Evolutionary conservation across 345 rosid species (phyloP).

Genomic region (Rhodomyrtus tomentosa): DNA sequence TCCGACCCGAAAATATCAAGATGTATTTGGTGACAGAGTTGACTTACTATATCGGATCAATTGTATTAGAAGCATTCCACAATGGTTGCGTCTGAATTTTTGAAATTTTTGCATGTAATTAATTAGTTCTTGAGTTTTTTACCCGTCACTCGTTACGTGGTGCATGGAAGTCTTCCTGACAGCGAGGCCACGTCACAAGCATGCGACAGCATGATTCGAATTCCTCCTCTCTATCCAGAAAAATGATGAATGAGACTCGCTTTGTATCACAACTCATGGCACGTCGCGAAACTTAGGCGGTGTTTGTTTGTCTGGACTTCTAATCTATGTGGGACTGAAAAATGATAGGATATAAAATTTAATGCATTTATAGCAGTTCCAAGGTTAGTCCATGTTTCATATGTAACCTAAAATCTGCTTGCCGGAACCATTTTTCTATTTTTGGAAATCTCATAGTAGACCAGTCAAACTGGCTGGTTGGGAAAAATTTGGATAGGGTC

Average conservation of each 20-base stretch:
- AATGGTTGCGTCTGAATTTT: not conserved
- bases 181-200: not conserved
- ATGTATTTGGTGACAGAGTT: not conserved
- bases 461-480: no score
- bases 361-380: no score
- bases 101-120: not conserved
- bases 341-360: no score
- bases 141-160: not conserved
- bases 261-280: no score
- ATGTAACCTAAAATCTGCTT: no score
- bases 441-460: no score
- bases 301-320: no score
- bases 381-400: no score
- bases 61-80: not conserved
- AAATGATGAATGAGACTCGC: not conserved
- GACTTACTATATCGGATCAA: fast-evolving
- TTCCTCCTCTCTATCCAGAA: no score
- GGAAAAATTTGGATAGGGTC: no score
- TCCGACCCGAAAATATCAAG: fast-evolving
- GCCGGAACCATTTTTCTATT: no score
- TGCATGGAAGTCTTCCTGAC: not conserved
- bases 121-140: not conserved
- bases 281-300: fast-evolving
- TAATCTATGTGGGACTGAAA: no score
- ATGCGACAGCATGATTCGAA: not conserved